Evolutionary conservation across 2,329 filamentous ascomycete species (phyloP).

Genomic region (Paecilomyces formosus): DNA sequence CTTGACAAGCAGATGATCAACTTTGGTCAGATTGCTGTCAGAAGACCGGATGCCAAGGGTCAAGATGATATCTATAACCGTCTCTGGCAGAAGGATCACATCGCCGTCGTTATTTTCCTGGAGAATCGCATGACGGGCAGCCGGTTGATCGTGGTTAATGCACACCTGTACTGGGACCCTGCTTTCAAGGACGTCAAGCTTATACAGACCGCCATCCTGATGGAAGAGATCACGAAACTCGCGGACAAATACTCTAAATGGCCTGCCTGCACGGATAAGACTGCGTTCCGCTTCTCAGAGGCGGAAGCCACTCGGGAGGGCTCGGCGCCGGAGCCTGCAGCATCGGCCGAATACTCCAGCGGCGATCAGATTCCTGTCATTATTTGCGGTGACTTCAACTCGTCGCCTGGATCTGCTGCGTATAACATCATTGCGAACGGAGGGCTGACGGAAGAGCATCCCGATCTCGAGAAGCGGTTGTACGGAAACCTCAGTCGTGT

Average conservation of each 20-base stretch:
- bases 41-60: constrained; percentile 92
- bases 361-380: constrained; percentile 84
- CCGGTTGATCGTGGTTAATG: constrained; percentile 85
- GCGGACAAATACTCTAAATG: constrained; percentile 77
- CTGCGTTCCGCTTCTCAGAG: constrained; percentile 44
- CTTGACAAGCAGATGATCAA: constrained; percentile 93
- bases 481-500: constrained; percentile 91
- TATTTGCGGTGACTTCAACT: constrained; percentile 96
- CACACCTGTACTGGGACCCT: constrained; percentile 92
- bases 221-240: constrained; percentile 83
- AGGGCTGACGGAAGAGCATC: constrained; percentile 67
- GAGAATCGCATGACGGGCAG: constrained; percentile 89
- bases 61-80: constrained; percentile 97
- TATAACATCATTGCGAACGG: constrained; percentile 85
- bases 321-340: constrained; percentile 55
- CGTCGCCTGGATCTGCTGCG: constrained; percentile 75
- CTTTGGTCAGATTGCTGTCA: constrained; percentile 86
- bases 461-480: constrained; percentile 69
- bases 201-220: constrained; percentile 88
- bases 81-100: constrained; percentile 97
- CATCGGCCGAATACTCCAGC: constrained; percentile 78
- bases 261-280: constrained; percentile 76
- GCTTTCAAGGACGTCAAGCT: constrained; percentile 88
- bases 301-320: constrained; percentile 35
- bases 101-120: constrained; percentile 84